Evolutionary conservation across 306 rosid species (phyloP), one percentile per base, ranked within the genome.

Genomic region (Cucurbita argyrosperma): DNA sequence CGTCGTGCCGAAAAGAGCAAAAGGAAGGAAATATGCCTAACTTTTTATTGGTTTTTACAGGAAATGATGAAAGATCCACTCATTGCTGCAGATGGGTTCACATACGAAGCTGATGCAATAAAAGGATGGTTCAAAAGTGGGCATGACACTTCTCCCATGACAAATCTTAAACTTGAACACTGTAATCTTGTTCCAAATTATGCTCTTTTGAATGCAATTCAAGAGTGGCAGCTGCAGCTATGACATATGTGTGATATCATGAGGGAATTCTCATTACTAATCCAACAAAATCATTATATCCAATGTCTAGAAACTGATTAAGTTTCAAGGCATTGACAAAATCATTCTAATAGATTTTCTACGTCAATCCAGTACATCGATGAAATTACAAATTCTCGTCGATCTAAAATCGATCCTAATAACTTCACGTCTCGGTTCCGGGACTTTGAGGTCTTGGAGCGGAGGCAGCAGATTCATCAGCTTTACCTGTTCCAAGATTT

Each of bases 51-150:
- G 75, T 78, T 74, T 30, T 80, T 81, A 71, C 90, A 94, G 98
- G 98, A 94, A 85, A 88, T 94, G 45, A 89, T 94, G 96, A 78
- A 80, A 53, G 90, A 94, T 83, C 98, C 98, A 21, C 90, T 82
- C 45, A 89, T 94, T 79, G 98, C 98, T 39, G 97, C 97, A 45
- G 97, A 94, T 85, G 98, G 98, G 42, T 94, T 85, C 81, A 94
- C 98, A 40, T 94, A 94, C 26, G 98, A 94, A 82, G 90, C 76
- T 42, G 97, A 94, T 65, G 98, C 97, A 71, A 94, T 94, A 78
- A 74, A 80, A 70, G 98, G 87, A 74, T 94, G 98, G 98, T 83
- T 94, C 63, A 50, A 89, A n/a, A 89, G 87, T 78, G 98, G 94
- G 76, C 97, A 89, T 78, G 26, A 82, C 83, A 94, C 97, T 43